Percentiles rank a stretch among this genome's conserved stretches.
phyloP scores from a whole-genome alignment of 768 basidiomycete genomes.

The Suillus lakei region DNA sequence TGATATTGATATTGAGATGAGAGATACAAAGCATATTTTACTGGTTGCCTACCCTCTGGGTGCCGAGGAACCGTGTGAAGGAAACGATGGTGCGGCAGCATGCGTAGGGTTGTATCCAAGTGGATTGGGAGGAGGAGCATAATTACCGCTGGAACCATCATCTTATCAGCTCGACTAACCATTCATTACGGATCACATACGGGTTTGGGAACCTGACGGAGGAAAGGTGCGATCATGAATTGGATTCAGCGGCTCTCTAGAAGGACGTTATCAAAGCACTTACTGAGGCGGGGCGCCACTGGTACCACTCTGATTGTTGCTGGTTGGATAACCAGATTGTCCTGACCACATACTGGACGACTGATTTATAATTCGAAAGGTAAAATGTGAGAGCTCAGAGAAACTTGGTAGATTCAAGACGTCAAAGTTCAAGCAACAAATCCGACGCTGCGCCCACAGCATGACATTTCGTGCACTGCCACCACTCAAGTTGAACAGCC shows the following conservation, averaged over 20 bases:
- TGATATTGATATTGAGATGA: not conserved
- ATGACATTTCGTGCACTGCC: not conserved
- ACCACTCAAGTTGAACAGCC: not conserved
- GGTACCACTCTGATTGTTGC: not conserved
- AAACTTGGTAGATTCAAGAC: not conserved
- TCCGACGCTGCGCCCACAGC: not conserved
- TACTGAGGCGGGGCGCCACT: slow-evolving; percentile 14
- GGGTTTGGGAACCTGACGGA: slow-evolving; percentile 16
- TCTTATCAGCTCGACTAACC: not conserved
- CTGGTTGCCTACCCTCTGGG: slow-evolving; percentile 18
- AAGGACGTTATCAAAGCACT: slow-evolving; percentile 7
- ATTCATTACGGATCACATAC: slow-evolving; percentile 15
- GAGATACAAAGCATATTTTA: not conserved
- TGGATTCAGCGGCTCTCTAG: not conserved
- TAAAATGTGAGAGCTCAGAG: not conserved
- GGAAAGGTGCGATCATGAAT: not conserved
- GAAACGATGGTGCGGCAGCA: slow-evolving; percentile 6
- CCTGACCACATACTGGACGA: slow-evolving; percentile 15
- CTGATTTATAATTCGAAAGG: not conserved
- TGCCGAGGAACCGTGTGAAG: slow-evolving; percentile 9
- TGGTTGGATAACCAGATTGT: slow-evolving; percentile 11
- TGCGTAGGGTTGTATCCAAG: slow-evolving; percentile 7
- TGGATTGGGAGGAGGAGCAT: slow-evolving; percentile 6
- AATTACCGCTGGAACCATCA: not conserved
- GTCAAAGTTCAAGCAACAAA: not conserved